Conservation (phyloP, 768 basidiomycete species). For the Plicaturopsis crispa region DNA sequence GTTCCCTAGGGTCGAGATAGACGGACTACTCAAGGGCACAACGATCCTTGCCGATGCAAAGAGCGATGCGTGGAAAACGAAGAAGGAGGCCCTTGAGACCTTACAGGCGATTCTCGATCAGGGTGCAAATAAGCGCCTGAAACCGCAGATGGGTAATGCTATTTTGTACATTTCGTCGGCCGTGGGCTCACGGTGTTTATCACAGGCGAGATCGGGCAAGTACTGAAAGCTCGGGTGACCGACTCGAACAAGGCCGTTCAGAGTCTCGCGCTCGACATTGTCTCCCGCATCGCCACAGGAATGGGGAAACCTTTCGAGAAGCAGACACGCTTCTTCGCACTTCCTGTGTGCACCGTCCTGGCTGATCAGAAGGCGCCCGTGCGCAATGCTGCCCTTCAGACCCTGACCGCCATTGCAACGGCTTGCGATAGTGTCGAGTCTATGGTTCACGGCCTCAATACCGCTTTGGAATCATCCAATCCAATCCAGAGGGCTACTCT, state of each 20-base stretch:
- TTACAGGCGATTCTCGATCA: slow-evolving; percentile 82
- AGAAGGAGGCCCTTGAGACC: slow-evolving; percentile 90
- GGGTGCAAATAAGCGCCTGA: slow-evolving; percentile 87
- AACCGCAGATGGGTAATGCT: slow-evolving; percentile 72
- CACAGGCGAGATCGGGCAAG: slow-evolving; percentile 82
- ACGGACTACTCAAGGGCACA: slow-evolving; percentile 76
- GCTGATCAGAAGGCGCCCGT: slow-evolving; percentile 91
- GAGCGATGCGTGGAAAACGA: slow-evolving; percentile 93
- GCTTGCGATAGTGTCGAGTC: slow-evolving; percentile 82
- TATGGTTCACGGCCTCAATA: slow-evolving; percentile 70
- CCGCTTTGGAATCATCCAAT: slow-evolving; percentile 79
- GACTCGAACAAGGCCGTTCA: slow-evolving; percentile 97
- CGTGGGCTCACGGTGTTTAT: slow-evolving; percentile 1
- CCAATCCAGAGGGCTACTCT: slow-evolving; percentile 80
- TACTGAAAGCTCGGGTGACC: slow-evolving; percentile 79
- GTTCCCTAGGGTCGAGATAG: slow-evolving; percentile 92
- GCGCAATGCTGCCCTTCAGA: slow-evolving; percentile 67
- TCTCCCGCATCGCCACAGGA: slow-evolving; percentile 82
- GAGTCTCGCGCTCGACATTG: slow-evolving; percentile 80
- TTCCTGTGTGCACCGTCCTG: slow-evolving; percentile 75
- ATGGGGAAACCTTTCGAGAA: slow-evolving; percentile 98
- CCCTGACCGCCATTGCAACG: slow-evolving; percentile 75
- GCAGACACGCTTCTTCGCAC: slow-evolving; percentile 66
- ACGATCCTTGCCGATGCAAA: slow-evolving; percentile 77
- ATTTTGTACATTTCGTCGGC: slow-evolving; percentile 1